A percentile compares a stretch with the other conserved stretches of the same genome.
Evolutionary conservation across 2,329 filamentous ascomycete species (phyloP).

Genomic region (Epichloe brachyelytri): DNA sequence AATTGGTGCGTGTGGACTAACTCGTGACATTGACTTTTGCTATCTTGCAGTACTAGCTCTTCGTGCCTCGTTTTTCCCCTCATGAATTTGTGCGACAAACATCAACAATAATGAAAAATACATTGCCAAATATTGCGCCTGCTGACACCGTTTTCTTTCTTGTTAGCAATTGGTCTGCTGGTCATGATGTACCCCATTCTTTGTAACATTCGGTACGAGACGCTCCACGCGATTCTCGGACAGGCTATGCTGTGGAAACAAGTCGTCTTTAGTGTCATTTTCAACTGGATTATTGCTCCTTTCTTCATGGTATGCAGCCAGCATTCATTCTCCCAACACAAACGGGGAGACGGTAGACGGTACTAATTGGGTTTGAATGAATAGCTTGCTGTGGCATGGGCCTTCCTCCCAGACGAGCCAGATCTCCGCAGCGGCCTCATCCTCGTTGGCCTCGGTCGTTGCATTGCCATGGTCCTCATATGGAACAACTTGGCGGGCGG

Average conservation of each 20-base stretch:
- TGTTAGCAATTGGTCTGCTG: constrained; percentile 58
- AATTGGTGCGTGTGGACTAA: constrained; percentile 33
- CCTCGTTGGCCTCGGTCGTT: constrained; percentile 71
- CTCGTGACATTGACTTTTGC: too few species aligned
- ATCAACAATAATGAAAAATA: too few species aligned
- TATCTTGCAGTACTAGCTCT: too few species aligned
- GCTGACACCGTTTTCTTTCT: too few species aligned
- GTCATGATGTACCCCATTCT: constrained; percentile 94
- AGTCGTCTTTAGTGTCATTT: constrained; percentile 58
- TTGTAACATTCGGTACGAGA: constrained; percentile 73
- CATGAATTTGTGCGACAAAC: too few species aligned
- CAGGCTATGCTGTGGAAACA: constrained; percentile 60
- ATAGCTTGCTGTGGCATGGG: constrained; percentile 54
- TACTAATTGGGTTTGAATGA: too few species aligned
- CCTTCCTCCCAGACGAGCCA: constrained; percentile 46
- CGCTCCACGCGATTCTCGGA: constrained; percentile 52
- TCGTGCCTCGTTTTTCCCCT: too few species aligned
- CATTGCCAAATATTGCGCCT: too few species aligned
- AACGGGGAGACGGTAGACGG: neutral
- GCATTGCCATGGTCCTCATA: constrained; percentile 75
- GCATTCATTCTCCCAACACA: neutral
- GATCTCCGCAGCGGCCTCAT: constrained; percentile 56
- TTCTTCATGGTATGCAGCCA: constrained; percentile 55
- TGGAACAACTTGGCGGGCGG: constrained; percentile 63
- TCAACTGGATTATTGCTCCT: constrained; percentile 77